phyloP scores from a whole-genome alignment of 352 stramenopile genomes.

The Globisporangium nagaii region DNA sequence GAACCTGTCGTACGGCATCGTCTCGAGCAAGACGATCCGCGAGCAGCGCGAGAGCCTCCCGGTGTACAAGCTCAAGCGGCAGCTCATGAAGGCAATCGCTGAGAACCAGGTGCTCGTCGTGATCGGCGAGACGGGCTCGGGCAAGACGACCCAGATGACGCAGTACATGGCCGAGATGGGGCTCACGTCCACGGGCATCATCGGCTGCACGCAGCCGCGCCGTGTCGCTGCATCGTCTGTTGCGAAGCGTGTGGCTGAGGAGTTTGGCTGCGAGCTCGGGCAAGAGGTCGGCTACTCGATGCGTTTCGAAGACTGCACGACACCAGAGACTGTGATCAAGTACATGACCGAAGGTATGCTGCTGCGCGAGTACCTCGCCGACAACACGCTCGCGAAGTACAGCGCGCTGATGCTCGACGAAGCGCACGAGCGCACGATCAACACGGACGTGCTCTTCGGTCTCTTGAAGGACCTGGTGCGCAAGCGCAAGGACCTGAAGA shows the following conservation, averaged over 20 bases:
- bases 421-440: conserved; percentile 97
- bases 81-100: conserved; percentile 93
- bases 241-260: conserved; percentile 95
- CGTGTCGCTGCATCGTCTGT: conserved; percentile 97
- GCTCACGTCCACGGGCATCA: conserved; percentile 93
- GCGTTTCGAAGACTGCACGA: conserved; percentile 83
- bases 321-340: conserved; percentile 96
- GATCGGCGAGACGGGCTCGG: conserved; percentile 98
- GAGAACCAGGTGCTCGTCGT: conserved; percentile 97
- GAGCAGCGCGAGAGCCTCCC: conserved; percentile 96
- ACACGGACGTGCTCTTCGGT: conserved; percentile 99
- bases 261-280: conserved; percentile 93
- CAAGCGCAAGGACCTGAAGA: conserved; percentile 84
- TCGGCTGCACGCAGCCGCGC: conserved; percentile 97
- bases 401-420: conserved; percentile 97
- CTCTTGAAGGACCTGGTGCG: conserved; percentile 86
- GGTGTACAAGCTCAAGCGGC: conserved; percentile 96
- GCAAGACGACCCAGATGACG: conserved; percentile 99
- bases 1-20: conserved; percentile 95
- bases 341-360: conserved; percentile 99
- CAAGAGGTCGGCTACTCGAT: conserved; percentile 94
- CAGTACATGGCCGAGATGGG: conserved; percentile 99
- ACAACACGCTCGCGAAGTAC: conserved; percentile 95
- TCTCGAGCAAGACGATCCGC: conserved; percentile 93
- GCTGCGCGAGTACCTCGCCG: conserved; percentile 97